Percentiles rank a stretch among this genome's conserved stretches.
Evolutionary conservation across 2,329 filamentous ascomycete species (phyloP).

Genomic region (Chaetomiaceae sp.): DNA sequence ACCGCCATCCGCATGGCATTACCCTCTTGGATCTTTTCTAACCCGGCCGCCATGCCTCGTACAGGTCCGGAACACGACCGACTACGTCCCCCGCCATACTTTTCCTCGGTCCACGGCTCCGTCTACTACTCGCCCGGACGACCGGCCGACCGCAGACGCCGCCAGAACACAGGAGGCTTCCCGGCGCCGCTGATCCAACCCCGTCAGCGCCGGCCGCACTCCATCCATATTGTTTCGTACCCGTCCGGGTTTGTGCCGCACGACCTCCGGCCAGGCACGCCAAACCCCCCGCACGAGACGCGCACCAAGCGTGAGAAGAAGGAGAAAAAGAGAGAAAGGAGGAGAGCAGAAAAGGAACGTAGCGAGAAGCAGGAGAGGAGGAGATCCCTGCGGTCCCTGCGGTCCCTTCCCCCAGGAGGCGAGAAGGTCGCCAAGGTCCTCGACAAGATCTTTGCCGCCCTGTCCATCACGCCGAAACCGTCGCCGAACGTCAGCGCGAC

Average conservation of each 20-base stretch:
- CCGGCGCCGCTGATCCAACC: slow-evolving; percentile 43
- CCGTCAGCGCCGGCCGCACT: slow-evolving; percentile 49
- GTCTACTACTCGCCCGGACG: slow-evolving; percentile 28
- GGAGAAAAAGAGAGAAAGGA: slow-evolving; percentile 26
- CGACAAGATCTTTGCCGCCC: slow-evolving; percentile 28
- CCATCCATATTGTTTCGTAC: slow-evolving; percentile 51
- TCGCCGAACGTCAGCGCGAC: slow-evolving; percentile 13
- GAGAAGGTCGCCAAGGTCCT: slow-evolving; percentile 30
- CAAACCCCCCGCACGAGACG: slow-evolving; percentile 27
- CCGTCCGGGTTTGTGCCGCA: slow-evolving; percentile 38
- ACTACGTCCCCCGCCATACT: slow-evolving; percentile 22
- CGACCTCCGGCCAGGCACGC: slow-evolving; percentile 34
- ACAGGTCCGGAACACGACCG: slow-evolving; percentile 26
- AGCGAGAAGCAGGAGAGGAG: slow-evolving; percentile 27
- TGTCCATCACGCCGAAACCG: slow-evolving; percentile 22
- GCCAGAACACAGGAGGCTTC: slow-evolving; percentile 26
- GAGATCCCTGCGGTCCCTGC: slow-evolving; percentile 26
- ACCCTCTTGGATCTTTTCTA: slow-evolving; percentile 16
- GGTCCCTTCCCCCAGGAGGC: slow-evolving; percentile 32
- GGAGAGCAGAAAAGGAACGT: slow-evolving; percentile 29
- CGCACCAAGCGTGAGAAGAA: slow-evolving; percentile 38
- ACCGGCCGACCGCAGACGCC: slow-evolving; percentile 22
- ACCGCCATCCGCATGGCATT: slow-evolving; percentile 12
- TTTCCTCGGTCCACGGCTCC: slow-evolving; percentile 23
- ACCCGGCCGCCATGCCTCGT: slow-evolving; percentile 19